Evolutionary conservation across 768 basidiomycete species (phyloP).

Genomic region (Suillus tomentosus): DNA sequence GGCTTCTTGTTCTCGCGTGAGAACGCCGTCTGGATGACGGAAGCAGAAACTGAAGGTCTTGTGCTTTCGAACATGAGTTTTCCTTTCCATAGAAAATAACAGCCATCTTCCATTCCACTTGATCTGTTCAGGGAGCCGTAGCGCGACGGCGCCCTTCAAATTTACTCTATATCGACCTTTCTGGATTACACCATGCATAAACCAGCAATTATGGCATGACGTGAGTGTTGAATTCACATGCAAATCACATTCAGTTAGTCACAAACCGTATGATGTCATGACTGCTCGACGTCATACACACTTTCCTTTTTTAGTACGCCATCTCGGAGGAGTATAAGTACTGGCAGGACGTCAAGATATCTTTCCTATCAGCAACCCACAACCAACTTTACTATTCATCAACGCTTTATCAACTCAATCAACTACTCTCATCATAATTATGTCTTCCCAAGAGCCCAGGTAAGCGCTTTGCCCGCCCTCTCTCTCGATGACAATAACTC

Average conservation of each 20-base stretch:
- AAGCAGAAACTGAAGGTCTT: background rate
- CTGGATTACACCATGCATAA: no score
- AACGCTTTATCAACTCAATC: background rate
- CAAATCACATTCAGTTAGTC: background rate
- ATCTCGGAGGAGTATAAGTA: constrained; percentile 29
- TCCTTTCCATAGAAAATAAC: background rate
- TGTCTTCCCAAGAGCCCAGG: constrained; percentile 30
- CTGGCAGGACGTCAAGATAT: background rate
- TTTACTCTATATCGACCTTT: no score
- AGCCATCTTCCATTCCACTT: background rate
- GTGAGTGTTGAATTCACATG: background rate
- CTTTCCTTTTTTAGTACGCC: constrained; percentile 32
- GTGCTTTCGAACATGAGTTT: background rate
- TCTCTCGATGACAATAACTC: background rate
- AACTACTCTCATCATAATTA: constrained; percentile 15
- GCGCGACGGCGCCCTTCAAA: background rate
- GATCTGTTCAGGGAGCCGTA: background rate
- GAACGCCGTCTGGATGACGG: background rate
- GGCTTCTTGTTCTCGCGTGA: background rate
- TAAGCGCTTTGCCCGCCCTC: constrained; percentile 13
- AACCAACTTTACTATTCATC: constrained; percentile 13
- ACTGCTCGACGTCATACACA: constrained; percentile 23
- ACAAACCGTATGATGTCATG: constrained; percentile 31
- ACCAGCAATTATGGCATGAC: no score
- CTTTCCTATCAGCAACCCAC: constrained; percentile 9